Conservation (phyloP, 1,284 basidiomycete genomes). For the Takashimella koratensis region DNA sequence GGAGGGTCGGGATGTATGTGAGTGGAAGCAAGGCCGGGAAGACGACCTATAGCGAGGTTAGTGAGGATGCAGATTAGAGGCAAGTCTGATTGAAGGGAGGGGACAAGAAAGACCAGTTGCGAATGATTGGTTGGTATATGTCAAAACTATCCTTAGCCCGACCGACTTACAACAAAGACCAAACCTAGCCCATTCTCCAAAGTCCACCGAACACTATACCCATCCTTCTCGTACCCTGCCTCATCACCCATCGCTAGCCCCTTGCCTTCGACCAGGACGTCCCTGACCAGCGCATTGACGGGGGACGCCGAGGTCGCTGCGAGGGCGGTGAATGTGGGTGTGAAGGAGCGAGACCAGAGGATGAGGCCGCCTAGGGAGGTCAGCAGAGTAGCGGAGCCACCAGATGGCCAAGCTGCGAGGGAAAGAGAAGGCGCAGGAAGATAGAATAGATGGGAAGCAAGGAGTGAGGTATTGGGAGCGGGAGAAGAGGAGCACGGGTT, state of each 20-base stretch:
- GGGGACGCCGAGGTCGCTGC: conserved; percentile 76
- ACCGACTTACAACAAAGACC: conserved; percentile 87
- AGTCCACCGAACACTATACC: conserved; percentile 87
- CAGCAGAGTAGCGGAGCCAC: not conserved
- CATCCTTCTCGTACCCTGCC: conserved; percentile 82
- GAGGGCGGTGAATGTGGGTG: conserved; percentile 70
- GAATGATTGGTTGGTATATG: too few species aligned
- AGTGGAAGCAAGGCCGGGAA: conserved; percentile 96
- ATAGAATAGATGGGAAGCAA: not conserved
- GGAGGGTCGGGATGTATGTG: conserved; percentile 86
- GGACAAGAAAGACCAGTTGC: not conserved
- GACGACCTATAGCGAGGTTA: conserved; percentile 62
- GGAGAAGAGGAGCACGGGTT: not conserved
- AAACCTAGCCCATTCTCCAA: conserved; percentile 88
- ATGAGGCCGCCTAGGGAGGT: conserved; percentile 70
- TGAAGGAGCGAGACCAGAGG: conserved; percentile 88
- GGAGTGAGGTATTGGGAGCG: not conserved
- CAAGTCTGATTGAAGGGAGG: not conserved
- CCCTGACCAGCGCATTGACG: conserved; percentile 82
- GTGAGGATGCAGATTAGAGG: not conserved
- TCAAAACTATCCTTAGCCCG: too few species aligned
- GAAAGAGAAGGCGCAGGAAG: not conserved
- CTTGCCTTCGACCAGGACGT: conserved; percentile 78
- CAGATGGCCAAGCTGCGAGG: not conserved
- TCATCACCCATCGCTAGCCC: conserved; percentile 52